Conservation (phyloP, 371 early-diverging fungal genomes). For the Rhizopus arrhizus region DNA sequence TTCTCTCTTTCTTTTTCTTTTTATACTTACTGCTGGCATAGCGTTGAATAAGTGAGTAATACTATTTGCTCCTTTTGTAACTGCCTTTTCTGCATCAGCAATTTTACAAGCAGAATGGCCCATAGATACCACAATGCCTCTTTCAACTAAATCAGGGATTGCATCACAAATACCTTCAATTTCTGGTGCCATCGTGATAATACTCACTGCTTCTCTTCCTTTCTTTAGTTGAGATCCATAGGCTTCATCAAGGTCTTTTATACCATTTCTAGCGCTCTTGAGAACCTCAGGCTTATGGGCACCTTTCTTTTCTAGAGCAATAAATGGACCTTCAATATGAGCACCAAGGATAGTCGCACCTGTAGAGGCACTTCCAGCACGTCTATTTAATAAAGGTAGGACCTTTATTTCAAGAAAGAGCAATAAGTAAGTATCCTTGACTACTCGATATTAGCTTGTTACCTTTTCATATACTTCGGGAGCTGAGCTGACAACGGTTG, state of each 20-base stretch:
- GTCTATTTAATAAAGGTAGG: constrained; percentile 68
- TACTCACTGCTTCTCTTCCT: constrained; percentile 59
- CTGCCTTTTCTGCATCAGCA: constrained; percentile 72
- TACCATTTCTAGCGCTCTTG: constrained; percentile 66
- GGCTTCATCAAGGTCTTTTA: constrained; percentile 68
- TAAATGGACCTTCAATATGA: constrained; percentile 87
- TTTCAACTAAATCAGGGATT: constrained; percentile 68
- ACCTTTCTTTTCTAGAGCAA: constrained; percentile 65
- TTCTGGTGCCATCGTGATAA: constrained; percentile 85
- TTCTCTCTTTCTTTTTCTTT: constrained; percentile 26
- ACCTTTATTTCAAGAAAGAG: constrained; percentile 32
- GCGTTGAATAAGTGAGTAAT: constrained; percentile 87
- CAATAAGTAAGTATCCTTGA: neutral
- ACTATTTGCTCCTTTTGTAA: constrained; percentile 64
- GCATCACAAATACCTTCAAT: constrained; percentile 73
- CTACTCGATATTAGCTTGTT: constrained; percentile 3
- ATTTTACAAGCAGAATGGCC: constrained; percentile 77
- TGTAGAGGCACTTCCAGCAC: constrained; percentile 66
- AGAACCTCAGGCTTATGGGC: constrained; percentile 78
- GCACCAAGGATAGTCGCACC: constrained; percentile 85
- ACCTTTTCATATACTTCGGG: constrained; percentile 77
- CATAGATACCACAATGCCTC: constrained; percentile 71
- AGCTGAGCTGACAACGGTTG: constrained; percentile 80
- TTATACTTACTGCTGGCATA: constrained; percentile 68
- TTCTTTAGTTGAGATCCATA: constrained; percentile 65